Base-by-base conservation (phyloP, 2,329 filamentous ascomycete species). In the Verticillium tricorpus region DNA sequence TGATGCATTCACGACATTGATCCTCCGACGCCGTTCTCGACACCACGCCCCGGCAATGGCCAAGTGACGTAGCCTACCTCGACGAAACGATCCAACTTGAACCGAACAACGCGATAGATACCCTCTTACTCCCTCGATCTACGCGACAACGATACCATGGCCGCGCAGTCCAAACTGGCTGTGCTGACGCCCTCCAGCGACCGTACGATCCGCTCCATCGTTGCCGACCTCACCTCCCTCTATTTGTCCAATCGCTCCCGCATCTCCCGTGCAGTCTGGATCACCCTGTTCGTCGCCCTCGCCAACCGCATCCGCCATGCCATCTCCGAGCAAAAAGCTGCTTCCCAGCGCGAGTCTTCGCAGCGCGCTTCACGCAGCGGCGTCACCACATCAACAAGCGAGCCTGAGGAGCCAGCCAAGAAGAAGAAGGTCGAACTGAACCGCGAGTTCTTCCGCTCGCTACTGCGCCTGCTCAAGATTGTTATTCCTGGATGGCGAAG, bases 391-490 rank as follows among this genome's bases (percentile, higher is more conserved):
- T 83, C 72, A 71, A 79, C 70, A 67, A 65, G 71, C 68, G 67
- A 73, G 68, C 64, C 63, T 37, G 68, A 62, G 55, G 67, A 65
- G 37, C 54, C 54, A 5, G 71, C 71, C 11, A 76, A 60, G 57
- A 85, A 85, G 71, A 92, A 92, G 78, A 94, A 91, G 77, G 93
- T 97, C 60, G 94, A 96, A 77, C 80, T 99, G 68, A 96, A 99
- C 74, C 85, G 92, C 70, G 94, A 97, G 65, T 87, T 87, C 76
- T 85, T 87, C 74, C 87, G 87, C 67, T 92, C 89, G 64, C 77
- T 99, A 67, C 79, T 95, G 67, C 83, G 89, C 45, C 77, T 99
- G 70, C 74, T 97, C 67, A 87, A 83, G 74, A 96, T 99, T 71
- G 93, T 96, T 57, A 89, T 99, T 65, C 95, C 95, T 0, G 90